These are phyloP conservation scores for Geotrichum histeridarum DNA, from an alignment of 1,139 yeast genomes.

Conservation along the genomic window DNA sequence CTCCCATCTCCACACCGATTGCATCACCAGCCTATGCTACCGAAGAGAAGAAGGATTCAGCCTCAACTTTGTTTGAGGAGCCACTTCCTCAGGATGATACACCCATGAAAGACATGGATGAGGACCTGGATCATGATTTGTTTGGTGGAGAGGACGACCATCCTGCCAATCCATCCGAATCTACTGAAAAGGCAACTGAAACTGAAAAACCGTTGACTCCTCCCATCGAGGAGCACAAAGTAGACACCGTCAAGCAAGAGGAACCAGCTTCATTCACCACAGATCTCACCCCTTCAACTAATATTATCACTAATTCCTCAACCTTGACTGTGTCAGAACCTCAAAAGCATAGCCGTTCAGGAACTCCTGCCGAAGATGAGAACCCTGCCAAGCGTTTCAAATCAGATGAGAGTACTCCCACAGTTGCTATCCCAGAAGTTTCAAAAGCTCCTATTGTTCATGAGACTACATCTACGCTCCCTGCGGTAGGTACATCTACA, in stretches of 20 bases:
- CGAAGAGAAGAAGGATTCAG: no score
- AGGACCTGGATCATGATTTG: slow-evolving; percentile 6
- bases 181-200: neutral
- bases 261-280: neutral
- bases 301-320: neutral
- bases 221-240: slow-evolving; percentile 2
- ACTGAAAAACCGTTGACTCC: slow-evolving; percentile 5
- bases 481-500: no score
- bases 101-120: neutral
- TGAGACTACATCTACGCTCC: no score
- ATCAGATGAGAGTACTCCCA: neutral
- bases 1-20: slow-evolving; percentile 7
- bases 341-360: slow-evolving; percentile 2
- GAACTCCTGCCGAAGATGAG: neutral
- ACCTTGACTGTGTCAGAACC: neutral
- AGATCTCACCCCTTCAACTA: neutral
- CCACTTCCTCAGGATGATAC: neutral
- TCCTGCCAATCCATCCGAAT: neutral
- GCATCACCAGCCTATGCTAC: slow-evolving; percentile 2
- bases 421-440: neutral
- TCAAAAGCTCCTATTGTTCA: neutral
- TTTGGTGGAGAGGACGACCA: slow-evolving; percentile 6
- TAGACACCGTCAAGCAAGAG: neutral
- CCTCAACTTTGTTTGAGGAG: no score
- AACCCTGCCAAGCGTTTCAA: slow-evolving; percentile 6